Percentiles rank a stretch among this genome's conserved stretches.
phyloP scores from a whole-genome alignment of 129 eudicot genomes.

The Flaveria ramosissima region DNA sequence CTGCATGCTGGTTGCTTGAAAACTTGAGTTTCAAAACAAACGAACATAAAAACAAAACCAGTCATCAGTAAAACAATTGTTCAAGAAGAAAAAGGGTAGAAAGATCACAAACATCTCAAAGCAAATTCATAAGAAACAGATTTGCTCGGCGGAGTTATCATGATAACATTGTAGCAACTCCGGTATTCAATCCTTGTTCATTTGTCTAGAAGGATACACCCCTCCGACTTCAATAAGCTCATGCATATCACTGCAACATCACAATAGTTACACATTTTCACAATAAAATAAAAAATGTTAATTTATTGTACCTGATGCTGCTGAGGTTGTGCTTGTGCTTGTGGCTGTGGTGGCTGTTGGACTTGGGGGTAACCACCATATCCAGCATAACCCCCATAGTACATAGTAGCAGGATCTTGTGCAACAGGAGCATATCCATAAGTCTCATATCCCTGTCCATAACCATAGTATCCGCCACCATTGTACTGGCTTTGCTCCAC shows the following conservation, averaged over 20 bases:
- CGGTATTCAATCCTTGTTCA: conserved; percentile 3
- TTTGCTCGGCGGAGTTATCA: background rate
- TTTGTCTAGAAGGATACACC: background rate
- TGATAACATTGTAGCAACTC: background rate
- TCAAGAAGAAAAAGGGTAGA: background rate
- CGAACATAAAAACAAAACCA: background rate
- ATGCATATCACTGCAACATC: conserved; percentile 9
- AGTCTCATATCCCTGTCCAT: conserved; percentile 73
- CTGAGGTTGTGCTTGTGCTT: conserved; percentile 30
- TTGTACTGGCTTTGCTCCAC: conserved; percentile 72
- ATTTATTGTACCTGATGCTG: conserved; percentile 39
- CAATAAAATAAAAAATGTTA: background rate
- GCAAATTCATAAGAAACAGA: conserved; percentile 9
- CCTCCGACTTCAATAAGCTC: background rate
- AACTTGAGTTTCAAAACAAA: conserved; percentile 13
- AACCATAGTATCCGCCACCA: conserved; percentile 73
- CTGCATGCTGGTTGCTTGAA: background rate
- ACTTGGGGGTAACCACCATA: conserved; percentile 68
- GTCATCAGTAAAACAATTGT: background rate
- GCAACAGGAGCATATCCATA: conserved; percentile 77
- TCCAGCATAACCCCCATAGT: conserved; percentile 78
- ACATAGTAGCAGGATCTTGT: conserved; percentile 74
- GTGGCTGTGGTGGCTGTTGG: conserved; percentile 63
- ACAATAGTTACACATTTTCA: background rate
- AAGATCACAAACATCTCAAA: conserved; percentile 10